phyloP scores from a whole-genome alignment of 164 flowering plant species.

The Tetracentron sinense region DNA sequence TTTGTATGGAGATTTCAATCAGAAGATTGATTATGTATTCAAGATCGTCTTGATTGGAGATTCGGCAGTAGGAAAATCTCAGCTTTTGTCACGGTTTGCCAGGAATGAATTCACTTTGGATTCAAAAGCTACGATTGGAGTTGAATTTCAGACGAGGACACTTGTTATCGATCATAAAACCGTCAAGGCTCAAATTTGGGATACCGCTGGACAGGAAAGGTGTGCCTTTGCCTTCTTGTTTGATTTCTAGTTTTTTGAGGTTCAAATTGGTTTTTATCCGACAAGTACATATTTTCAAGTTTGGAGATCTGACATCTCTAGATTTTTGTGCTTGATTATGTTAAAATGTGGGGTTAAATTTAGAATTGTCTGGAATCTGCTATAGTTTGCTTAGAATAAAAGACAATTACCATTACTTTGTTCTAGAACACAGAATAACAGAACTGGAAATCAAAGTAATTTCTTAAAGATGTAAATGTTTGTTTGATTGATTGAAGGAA shows the following conservation, averaged over 20 bases:
- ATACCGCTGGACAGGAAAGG: slow-evolving; percentile 77
- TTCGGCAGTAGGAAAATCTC: slow-evolving; percentile 70
- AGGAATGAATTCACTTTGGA: slow-evolving; percentile 62
- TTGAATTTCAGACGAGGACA: slow-evolving; percentile 67
- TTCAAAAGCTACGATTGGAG: slow-evolving; percentile 72
- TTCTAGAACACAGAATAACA: no score
- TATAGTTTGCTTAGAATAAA: not conserved
- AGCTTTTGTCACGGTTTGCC: slow-evolving; percentile 58
- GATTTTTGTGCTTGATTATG: not conserved
- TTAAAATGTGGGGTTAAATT: not conserved
- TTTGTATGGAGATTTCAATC: slow-evolving; percentile 55
- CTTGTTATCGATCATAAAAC: slow-evolving; percentile 54
- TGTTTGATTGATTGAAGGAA: not conserved
- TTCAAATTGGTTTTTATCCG: not conserved
- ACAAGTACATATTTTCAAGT: not conserved
- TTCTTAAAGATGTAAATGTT: not conserved
- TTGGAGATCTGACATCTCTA: not conserved
- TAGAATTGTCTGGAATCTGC: not conserved
- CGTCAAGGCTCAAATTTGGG: slow-evolving; percentile 78
- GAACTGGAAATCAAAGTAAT: not conserved
- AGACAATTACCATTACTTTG: no score
- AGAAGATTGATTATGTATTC: slow-evolving; percentile 66
- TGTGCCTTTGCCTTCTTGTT: slow-evolving; percentile 7
- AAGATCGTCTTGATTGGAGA: slow-evolving; percentile 70
- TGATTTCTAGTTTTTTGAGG: not conserved